These are phyloP conservation scores for Heliosperma pusillum DNA, from an alignment of 148 eudicot species.

Conservation along the genomic window DNA sequence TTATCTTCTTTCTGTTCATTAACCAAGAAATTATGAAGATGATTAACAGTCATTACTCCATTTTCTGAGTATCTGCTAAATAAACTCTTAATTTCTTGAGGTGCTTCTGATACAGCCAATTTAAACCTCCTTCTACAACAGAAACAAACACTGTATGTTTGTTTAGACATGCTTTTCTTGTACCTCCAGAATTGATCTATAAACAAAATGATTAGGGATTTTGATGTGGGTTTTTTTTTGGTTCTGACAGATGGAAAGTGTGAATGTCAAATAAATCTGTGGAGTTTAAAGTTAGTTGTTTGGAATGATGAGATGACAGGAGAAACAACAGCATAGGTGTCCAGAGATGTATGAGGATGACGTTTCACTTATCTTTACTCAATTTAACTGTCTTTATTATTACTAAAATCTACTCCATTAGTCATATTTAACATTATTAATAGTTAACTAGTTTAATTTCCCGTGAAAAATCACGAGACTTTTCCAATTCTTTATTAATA, in stretches of 20 bases:
- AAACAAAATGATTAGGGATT: not conserved
- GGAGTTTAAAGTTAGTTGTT: not conserved
- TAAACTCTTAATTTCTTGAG: constrained; percentile 50
- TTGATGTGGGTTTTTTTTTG: not conserved
- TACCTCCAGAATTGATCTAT: too few species aligned
- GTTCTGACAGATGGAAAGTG: not conserved
- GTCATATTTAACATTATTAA: too few species aligned
- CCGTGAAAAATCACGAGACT: too few species aligned
- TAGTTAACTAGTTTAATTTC: too few species aligned
- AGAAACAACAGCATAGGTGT: too few species aligned
- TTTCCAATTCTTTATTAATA: too few species aligned
- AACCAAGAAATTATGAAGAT: constrained; percentile 57
- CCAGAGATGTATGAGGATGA: too few species aligned
- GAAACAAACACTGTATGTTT: constrained; percentile 67
- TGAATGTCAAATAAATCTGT: not conserved
- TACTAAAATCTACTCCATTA: too few species aligned
- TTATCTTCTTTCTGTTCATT: constrained; percentile 58
- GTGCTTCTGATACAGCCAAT: constrained; percentile 62
- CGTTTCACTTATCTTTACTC: too few species aligned
- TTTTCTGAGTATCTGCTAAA: constrained; percentile 61
- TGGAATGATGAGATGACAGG: not conserved
- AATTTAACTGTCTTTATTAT: too few species aligned
- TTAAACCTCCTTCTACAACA: constrained; percentile 80
- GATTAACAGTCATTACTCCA: constrained; percentile 61
- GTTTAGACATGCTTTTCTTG: constrained; percentile 35